Conservation (phyloP, 2,329 filamentous ascomycete genomes). For the Coniella vitis region DNA sequence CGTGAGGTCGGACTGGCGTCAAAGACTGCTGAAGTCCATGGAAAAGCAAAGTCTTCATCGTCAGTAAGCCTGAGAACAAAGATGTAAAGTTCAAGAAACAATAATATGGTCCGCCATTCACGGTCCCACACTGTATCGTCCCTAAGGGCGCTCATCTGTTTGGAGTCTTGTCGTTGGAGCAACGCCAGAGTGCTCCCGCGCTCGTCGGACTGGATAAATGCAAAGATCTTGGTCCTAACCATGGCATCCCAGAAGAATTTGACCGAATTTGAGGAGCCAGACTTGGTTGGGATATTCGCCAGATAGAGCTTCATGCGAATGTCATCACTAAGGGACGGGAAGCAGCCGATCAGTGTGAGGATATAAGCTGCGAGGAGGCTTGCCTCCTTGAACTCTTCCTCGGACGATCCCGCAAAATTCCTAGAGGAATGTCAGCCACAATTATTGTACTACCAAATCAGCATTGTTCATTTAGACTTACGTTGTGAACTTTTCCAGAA, state of each 20-base stretch:
- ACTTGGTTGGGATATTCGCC: conserved; percentile 51
- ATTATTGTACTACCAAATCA: neutral
- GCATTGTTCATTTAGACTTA: conserved; percentile 22
- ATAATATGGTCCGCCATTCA: conserved; percentile 82
- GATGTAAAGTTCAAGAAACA: conserved; percentile 91
- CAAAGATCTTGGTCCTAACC: conserved; percentile 36
- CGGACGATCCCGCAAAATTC: conserved; percentile 23
- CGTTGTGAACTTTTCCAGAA: conserved; percentile 41
- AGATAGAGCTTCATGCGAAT: conserved; percentile 92
- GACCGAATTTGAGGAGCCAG: conserved; percentile 53
- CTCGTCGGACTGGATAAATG: conserved; percentile 25
- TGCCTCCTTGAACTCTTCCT: conserved; percentile 48
- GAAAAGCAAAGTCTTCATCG: conserved; percentile 86
- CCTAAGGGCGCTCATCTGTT: conserved; percentile 12
- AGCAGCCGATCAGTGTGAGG: conserved; percentile 76
- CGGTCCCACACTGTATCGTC: conserved; percentile 38
- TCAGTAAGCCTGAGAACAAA: conserved; percentile 91
- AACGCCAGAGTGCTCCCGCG: conserved; percentile 23
- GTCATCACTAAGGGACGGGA: conserved; percentile 74
- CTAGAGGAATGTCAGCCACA: conserved; percentile 15
- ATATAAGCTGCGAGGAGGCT: conserved; percentile 79
- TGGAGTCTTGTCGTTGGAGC: conserved; percentile 20
- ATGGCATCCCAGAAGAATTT: conserved; percentile 76
- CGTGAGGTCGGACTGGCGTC: conserved; percentile 37
- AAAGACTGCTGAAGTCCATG: conserved; percentile 34